These are phyloP conservation scores for Apostasia ramifera DNA, from an alignment of 106 monocot genomes.

Conservation along the genomic window DNA sequence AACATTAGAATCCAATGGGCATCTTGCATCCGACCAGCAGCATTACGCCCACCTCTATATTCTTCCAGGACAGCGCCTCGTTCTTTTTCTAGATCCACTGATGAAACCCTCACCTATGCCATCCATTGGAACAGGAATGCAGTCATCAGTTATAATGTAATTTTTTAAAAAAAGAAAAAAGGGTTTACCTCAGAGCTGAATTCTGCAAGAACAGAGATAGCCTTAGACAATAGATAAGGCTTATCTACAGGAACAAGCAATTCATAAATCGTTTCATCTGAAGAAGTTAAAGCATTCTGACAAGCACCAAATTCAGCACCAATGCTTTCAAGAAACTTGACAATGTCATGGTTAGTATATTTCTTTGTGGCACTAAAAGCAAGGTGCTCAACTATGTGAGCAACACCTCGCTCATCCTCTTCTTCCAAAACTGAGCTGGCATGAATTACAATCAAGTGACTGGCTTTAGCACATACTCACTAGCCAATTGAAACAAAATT, in stretches of 20 bases:
- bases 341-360: conserved; percentile 93
- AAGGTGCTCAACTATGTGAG: conserved; percentile 98
- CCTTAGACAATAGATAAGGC: conserved; percentile 80
- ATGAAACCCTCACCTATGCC: conserved; percentile 70
- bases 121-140: conserved; percentile 8
- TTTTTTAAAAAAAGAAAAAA: not conserved
- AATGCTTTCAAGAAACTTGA: conserved; percentile 98
- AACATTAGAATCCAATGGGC: conserved; percentile 92
- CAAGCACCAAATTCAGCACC: conserved; percentile 99
- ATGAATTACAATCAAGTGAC: conserved; percentile 13
- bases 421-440: conserved; percentile 98
- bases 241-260: conserved; percentile 97
- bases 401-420: conserved; percentile 95
- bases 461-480: no score
- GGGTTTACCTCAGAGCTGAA: conserved; percentile 93
- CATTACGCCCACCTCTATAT: conserved; percentile 93
- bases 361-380: conserved; percentile 95
- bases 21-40: conserved; percentile 95
- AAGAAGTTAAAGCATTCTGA: conserved; percentile 94
- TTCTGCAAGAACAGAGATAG: conserved; percentile 93
- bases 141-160: not conserved
- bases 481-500: no score
- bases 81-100: conserved; percentile 88
- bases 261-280: conserved; percentile 98
- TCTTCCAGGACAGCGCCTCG: conserved; percentile 96